These are phyloP conservation scores for Solanum chiquidenum DNA, from an alignment of 257 asterid species.

Conservation along the genomic window DNA sequence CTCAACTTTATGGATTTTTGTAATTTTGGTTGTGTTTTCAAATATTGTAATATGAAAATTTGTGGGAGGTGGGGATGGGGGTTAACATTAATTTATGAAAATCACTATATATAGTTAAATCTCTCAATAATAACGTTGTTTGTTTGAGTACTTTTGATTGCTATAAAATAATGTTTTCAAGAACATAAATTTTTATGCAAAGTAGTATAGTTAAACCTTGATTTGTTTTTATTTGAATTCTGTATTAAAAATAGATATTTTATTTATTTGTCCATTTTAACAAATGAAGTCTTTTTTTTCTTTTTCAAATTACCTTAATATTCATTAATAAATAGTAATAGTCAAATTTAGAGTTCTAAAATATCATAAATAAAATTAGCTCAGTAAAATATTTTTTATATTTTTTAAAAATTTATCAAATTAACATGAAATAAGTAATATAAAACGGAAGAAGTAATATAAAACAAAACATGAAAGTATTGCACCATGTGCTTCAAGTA, in stretches of 20 bases:
- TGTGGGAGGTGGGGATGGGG: background rate
- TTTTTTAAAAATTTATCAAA: background rate
- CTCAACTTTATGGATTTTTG: background rate
- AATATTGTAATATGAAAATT: background rate
- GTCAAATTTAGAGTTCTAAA: too few relatives aligned
- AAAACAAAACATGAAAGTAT: background rate
- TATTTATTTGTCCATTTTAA: too few relatives aligned
- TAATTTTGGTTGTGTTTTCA: background rate
- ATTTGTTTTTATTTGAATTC: too few relatives aligned
- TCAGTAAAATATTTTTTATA: background rate
- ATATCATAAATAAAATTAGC: background rate
- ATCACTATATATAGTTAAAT: background rate
- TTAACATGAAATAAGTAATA: background rate
- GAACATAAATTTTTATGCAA: background rate
- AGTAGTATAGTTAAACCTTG: too few relatives aligned
- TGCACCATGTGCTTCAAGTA: background rate
- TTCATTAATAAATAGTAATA: too few relatives aligned
- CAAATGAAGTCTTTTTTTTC: background rate
- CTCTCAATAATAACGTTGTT: background rate
- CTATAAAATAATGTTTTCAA: background rate
- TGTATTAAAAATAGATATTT: too few relatives aligned
- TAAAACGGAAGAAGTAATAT: background rate
- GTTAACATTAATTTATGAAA: background rate
- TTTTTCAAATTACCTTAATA: background rate
- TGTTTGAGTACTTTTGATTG: background rate